These are phyloP conservation scores for Pseudopithomyces chartarum DNA, from an alignment of 2,329 filamentous ascomycete genomes.

Conservation along the genomic window DNA sequence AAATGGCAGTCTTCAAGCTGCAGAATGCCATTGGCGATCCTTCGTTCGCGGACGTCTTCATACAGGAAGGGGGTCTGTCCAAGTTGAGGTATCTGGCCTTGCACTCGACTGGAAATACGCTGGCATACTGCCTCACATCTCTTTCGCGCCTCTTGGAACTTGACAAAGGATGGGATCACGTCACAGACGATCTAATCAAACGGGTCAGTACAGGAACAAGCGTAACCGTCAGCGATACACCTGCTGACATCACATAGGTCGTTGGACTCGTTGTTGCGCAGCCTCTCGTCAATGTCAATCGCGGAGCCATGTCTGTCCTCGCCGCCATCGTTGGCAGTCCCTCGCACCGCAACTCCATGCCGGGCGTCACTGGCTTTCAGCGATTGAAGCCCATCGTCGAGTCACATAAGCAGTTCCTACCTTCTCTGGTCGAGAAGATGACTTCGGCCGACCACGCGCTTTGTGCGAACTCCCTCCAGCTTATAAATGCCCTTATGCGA, in stretches of 20 bases:
- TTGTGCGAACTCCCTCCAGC: constrained; percentile 91
- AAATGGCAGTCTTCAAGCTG: constrained; percentile 99
- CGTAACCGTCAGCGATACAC: neutral
- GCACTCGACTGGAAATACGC: constrained; percentile 85
- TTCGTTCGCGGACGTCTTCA: constrained; percentile 95
- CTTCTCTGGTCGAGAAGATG: constrained; percentile 88
- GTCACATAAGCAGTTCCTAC: constrained; percentile 90
- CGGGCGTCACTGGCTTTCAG: constrained; percentile 81
- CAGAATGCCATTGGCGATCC: constrained; percentile 95
- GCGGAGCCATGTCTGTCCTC: constrained; percentile 95
- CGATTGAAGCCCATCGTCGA: constrained; percentile 91
- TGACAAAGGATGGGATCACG: constrained; percentile 96
- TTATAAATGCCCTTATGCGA: constrained; percentile 93
- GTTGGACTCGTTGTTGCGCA: constrained; percentile 94
- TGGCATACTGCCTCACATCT: constrained; percentile 93
- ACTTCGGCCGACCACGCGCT: constrained; percentile 94
- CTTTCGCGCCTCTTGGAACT: constrained; percentile 87
- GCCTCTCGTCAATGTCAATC: constrained; percentile 94
- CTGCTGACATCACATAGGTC: constrained; percentile 55
- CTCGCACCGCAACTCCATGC: constrained; percentile 59
- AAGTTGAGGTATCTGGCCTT: constrained; percentile 84
- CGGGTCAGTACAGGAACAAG: constrained; percentile 55
- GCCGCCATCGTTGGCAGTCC: constrained; percentile 91
- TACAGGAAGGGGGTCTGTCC: constrained; percentile 81
- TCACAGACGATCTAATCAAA: constrained; percentile 73